These are phyloP conservation scores for Ophiostoma fasciatum DNA, from an alignment of 2,329 filamentous ascomycete species.

Conservation along the genomic window DNA sequence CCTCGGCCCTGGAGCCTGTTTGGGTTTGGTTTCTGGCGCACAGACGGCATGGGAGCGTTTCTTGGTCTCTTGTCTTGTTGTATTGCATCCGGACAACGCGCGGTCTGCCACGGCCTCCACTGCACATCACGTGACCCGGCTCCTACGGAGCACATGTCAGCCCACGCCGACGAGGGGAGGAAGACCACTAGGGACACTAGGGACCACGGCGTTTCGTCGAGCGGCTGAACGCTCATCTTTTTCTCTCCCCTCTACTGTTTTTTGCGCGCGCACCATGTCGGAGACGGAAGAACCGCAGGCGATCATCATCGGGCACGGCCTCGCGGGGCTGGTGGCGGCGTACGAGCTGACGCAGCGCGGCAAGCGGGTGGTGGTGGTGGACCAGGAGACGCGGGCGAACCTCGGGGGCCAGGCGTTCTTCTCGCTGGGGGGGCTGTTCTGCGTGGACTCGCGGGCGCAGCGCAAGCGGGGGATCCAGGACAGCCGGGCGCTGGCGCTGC, in stretches of 20 bases:
- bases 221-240: no score
- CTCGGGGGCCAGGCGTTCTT: constrained; percentile 50
- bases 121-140: no score
- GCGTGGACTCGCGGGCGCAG: constrained; percentile 42
- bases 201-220: no score
- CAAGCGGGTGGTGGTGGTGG: constrained; percentile 36
- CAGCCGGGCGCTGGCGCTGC: constrained; percentile 38
- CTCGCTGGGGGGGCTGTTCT: constrained; percentile 47
- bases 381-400: constrained; percentile 42
- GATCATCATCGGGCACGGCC: constrained; percentile 40
- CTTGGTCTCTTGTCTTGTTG: no score
- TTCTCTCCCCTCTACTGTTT: not conserved
- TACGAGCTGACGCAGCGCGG: constrained; percentile 37
- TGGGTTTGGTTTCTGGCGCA: no score
- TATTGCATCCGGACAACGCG: no score
- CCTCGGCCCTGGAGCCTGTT: no score
- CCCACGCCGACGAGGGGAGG: no score
- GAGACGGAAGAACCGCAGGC: constrained; percentile 21
- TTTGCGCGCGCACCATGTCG: not conserved
- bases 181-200: no score
- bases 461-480: constrained; percentile 43
- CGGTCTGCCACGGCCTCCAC: no score
- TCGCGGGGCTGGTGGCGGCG: constrained; percentile 45
- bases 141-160: no score
- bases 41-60: no score